Conservation (phyloP, 2,329 filamentous ascomycete genomes). For the Nemania diffusa region DNA sequence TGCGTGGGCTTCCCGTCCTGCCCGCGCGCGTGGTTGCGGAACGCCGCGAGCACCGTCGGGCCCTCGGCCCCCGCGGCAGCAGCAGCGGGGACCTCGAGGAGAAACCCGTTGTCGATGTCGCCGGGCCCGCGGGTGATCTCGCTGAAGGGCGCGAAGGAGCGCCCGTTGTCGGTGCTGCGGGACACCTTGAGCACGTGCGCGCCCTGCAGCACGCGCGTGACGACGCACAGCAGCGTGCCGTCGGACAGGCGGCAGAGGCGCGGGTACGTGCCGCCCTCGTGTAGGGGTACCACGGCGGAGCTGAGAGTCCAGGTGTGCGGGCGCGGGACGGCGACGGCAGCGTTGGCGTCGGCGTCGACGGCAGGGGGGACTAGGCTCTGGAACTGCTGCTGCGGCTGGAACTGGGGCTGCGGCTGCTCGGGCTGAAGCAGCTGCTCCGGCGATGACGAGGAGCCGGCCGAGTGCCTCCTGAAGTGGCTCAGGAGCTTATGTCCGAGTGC, state of each 20-base stretch:
- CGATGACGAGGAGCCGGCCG: constrained; percentile 8
- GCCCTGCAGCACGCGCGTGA: constrained; percentile 54
- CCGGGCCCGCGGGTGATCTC: constrained; percentile 56
- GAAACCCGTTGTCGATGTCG: constrained; percentile 60
- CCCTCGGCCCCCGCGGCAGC: constrained; percentile 6
- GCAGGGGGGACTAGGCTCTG: background rate
- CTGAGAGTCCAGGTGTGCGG: constrained; percentile 35
- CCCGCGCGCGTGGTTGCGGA: constrained; percentile 58
- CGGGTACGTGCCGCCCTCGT: constrained; percentile 58
- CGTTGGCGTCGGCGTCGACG: too few species aligned
- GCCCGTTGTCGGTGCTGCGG: constrained; percentile 56
- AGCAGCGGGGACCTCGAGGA: constrained; percentile 52
- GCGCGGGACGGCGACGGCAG: constrained; percentile 4
- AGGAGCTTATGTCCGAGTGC: constrained; percentile 36
- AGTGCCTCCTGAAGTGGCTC: constrained; percentile 25
- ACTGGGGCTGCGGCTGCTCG: constrained; percentile 9
- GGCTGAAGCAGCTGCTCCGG: background rate
- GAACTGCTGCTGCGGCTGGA: constrained; percentile 15
- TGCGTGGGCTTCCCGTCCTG: constrained; percentile 50
- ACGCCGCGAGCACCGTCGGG: constrained; percentile 54
- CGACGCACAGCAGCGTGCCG: constrained; percentile 58
- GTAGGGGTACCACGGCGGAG: constrained; percentile 57
- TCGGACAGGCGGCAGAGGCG: constrained; percentile 58
- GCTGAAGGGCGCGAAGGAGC: constrained; percentile 53
- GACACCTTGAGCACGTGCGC: constrained; percentile 56